Evolutionary conservation across 2,329 filamentous ascomycete species (phyloP), one percentile per base, ranked within the genome.

Genomic region (Fusarium sp.): DNA sequence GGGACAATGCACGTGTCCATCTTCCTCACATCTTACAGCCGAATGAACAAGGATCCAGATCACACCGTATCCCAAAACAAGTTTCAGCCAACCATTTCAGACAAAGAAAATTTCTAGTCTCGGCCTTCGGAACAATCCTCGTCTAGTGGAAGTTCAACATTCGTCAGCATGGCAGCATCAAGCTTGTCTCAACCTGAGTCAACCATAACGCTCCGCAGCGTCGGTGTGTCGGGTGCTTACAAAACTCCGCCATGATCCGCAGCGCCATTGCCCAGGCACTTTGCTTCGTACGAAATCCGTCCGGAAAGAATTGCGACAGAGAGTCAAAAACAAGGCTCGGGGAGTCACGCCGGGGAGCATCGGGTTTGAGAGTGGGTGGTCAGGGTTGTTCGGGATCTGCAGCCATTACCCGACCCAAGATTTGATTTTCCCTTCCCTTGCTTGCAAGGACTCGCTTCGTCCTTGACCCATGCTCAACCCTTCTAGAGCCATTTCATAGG

Each of bases 181-280:
- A 58, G 27, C 34, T 14, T 14, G 16, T 29, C 47, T 29, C 24
- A 54, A 20, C 47, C 22, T 14, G 16, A n/a, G 24, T 29, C 47
- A 54, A 20, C 47, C 22, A 58, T 24, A 16, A 38, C 35, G 20
- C 20, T 58, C 56, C 34, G 56, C 34, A 40, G 29, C 24, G 56
- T 37, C 34, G 31, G 29, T 20, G 31, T 45, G 52, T 62, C 52
- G 2, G 22, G 20, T 56, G 47, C 56, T 74, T 69, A 69, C 71
- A 63, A 47, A 74, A 74, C 64, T 47, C 71, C 71, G 71, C 71
- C 14, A 31, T 40, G n/a, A 58, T 58, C 56, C 56, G 56, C 56
- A 58, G 10, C 56, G 7, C 40, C 22, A n/a, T n/a, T 27, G 11
- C 27, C 45, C 27, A 29, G 11, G 50, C 13, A 42, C 29, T 14